phyloP scores from a whole-genome alignment of 208 protist species.

The Crithidia thermophila region DNA sequence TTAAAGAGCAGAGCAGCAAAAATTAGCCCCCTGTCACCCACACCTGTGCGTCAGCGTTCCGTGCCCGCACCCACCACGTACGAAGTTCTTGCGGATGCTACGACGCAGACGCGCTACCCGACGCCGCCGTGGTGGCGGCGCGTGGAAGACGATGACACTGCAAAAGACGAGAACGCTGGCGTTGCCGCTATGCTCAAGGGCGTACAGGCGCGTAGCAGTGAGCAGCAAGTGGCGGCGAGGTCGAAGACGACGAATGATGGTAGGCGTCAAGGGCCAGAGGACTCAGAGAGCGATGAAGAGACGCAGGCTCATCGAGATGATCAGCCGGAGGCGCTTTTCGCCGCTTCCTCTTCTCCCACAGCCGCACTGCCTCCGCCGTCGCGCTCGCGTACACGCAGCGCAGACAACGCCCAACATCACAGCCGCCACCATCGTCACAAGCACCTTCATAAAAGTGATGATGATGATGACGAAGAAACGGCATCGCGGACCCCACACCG shows the following conservation, averaged over 20 bases:
- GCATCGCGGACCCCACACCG: not conserved
- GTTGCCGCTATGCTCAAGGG: too few relatives aligned
- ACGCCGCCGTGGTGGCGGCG: slow-evolving; percentile 18
- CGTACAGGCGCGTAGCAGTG: not conserved
- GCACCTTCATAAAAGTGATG: too few relatives aligned
- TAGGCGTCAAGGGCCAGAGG: too few relatives aligned
- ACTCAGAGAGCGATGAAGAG: too few relatives aligned
- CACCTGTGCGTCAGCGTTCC: not conserved
- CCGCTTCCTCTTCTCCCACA: too few relatives aligned
- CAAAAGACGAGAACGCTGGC: not conserved
- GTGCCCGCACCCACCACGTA: slow-evolving; percentile 3
- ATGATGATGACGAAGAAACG: not conserved
- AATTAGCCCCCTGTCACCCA: not conserved
- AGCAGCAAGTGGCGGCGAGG: not conserved
- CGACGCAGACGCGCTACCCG: not conserved
- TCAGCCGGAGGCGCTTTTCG: too few relatives aligned
- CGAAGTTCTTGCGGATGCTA: not conserved
- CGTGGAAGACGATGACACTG: not conserved
- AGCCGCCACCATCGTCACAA: not conserved
- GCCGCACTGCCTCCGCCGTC: slow-evolving; percentile 1
- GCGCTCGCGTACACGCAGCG: slow-evolving; percentile 7
- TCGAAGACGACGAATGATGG: too few relatives aligned
- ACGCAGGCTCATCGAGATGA: too few relatives aligned
- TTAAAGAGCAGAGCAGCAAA: too few relatives aligned
- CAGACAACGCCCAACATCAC: not conserved